Percentiles rank a stretch among this genome's conserved stretches.
These are phyloP conservation scores for Naegleria lovaniensis DNA, from an alignment of 208 protist genomes.

Conservation along the genomic window DNA sequence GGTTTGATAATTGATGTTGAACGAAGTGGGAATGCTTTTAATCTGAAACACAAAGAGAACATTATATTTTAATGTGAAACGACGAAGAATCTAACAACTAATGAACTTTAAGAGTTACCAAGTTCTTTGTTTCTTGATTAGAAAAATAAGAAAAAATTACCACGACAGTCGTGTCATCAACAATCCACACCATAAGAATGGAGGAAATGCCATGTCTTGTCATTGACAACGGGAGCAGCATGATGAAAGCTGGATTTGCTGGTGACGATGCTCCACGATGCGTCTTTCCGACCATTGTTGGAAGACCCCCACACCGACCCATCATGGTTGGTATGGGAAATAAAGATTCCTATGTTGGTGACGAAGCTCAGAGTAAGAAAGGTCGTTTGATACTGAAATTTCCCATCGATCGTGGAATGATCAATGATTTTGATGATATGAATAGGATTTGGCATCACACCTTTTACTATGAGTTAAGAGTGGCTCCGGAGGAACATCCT, in stretches of 20 bases:
- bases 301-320: constrained; percentile 43
- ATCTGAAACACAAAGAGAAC: too few relatives aligned
- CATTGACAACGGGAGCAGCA: neutral
- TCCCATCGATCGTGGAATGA: constrained; percentile 91
- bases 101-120: too few relatives aligned
- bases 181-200: constrained; percentile 18
- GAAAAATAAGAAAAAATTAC: too few relatives aligned
- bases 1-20: too few relatives aligned
- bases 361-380: constrained; percentile 51
- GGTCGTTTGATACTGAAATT: constrained; percentile 66
- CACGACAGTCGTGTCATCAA: too few relatives aligned
- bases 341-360: constrained; percentile 44
- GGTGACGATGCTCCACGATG: constrained; percentile 47
- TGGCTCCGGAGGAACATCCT: constrained; percentile 33
- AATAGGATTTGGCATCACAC: too few relatives aligned
- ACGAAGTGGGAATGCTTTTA: too few relatives aligned
- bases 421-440: constrained; percentile 91
- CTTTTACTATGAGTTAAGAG: constrained; percentile 27
- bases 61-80: too few relatives aligned
- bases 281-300: constrained; percentile 73
- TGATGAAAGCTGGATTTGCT: constrained; percentile 15
- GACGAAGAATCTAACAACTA: too few relatives aligned
- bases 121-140: too few relatives aligned
- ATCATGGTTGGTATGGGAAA: constrained; percentile 40
- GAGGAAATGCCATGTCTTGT: constrained; percentile 29